Percentiles rank a stretch among this genome's conserved stretches.
These are phyloP conservation scores for Davidsoniella eucalypti DNA, from an alignment of 2,329 filamentous ascomycete species.

Conservation along the genomic window DNA sequence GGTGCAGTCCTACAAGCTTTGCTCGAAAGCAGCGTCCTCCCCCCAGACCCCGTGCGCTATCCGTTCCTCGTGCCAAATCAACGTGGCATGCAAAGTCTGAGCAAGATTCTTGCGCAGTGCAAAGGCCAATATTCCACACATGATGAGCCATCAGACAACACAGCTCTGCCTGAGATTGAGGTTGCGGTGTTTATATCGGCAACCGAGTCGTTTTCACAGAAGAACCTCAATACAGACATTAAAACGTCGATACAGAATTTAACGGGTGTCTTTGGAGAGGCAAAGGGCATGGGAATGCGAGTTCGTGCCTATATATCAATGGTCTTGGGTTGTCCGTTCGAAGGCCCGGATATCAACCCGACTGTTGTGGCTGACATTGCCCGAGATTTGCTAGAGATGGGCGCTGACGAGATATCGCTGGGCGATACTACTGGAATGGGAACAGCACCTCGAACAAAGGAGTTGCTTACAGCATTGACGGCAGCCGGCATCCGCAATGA, in stretches of 20 bases:
- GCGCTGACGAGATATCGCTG: conserved; percentile 77
- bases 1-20: conserved; percentile 56
- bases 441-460: conserved; percentile 52
- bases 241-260: conserved; percentile 56
- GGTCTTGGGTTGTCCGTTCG: conserved; percentile 65
- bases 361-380: conserved; percentile 50
- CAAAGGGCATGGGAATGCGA: conserved; percentile 46
- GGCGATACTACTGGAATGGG: conserved; percentile 88
- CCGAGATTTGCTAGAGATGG: conserved; percentile 59
- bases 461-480: conserved; percentile 46
- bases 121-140: conserved; percentile 33
- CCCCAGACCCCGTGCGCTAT: conserved; percentile 46
- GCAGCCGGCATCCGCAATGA: conserved; percentile 51
- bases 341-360: conserved; percentile 47
- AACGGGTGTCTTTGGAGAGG: conserved; percentile 49
- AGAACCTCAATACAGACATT: conserved; percentile 70
- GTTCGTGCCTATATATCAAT: conserved; percentile 70
- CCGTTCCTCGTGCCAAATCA: conserved; percentile 68
- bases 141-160: conserved; percentile 25
- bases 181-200: conserved; percentile 70
- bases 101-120: conserved; percentile 35
- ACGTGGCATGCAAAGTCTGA: conserved; percentile 52
- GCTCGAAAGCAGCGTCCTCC: conserved; percentile 37
- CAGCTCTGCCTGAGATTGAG: conserved; percentile 39
- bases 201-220: conserved; percentile 63